Evolutionary conservation across 257 asterid genomes (phyloP).

Genomic region (Capsicum baccatum): DNA sequence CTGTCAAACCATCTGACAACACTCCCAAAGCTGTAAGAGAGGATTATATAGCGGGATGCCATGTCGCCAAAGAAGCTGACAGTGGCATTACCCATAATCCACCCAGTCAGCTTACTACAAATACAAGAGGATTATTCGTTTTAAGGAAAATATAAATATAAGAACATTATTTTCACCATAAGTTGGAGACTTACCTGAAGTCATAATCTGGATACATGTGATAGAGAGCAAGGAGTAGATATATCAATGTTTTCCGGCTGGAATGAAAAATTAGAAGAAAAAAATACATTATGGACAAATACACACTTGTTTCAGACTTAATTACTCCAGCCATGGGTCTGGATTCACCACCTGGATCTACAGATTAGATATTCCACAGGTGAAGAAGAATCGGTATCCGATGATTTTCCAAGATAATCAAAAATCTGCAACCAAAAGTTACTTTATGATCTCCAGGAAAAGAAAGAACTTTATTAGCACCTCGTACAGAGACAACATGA

Average conservation of each 20-base stretch:
- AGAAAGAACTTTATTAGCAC: not conserved
- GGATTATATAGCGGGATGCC: conserved; percentile 95
- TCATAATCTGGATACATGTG: conserved; percentile 94
- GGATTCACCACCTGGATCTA: conserved; percentile 73
- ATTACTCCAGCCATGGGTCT: conserved; percentile 27
- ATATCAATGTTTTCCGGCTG: conserved; percentile 95
- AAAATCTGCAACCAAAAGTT: conserved; percentile 59
- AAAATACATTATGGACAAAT: conserved; percentile 34
- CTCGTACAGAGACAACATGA: not conserved
- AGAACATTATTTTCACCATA: conserved; percentile 34
- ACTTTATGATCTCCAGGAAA: not conserved
- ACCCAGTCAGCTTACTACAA: conserved; percentile 42
- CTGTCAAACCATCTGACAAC: conserved; percentile 99
- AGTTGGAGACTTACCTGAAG: conserved; percentile 89
- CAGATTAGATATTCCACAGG: conserved; percentile 74
- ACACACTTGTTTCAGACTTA: conserved; percentile 8
- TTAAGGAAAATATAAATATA: not conserved
- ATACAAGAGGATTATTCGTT: conserved; percentile 22
- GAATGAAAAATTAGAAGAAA: conserved; percentile 29
- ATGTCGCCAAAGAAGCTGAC: conserved; percentile 98
- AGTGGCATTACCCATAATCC: conserved; percentile 98
- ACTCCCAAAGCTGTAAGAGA: conserved; percentile 80
- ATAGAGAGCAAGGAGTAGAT: conserved; percentile 87
- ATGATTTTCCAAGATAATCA: conserved; percentile 76
- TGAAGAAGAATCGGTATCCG: conserved; percentile 79